Percentiles rank a stretch among this genome's conserved stretches.
Conservation (phyloP, 1,284 basidiomycete species). For the Gymnopus androsaceus region DNA sequence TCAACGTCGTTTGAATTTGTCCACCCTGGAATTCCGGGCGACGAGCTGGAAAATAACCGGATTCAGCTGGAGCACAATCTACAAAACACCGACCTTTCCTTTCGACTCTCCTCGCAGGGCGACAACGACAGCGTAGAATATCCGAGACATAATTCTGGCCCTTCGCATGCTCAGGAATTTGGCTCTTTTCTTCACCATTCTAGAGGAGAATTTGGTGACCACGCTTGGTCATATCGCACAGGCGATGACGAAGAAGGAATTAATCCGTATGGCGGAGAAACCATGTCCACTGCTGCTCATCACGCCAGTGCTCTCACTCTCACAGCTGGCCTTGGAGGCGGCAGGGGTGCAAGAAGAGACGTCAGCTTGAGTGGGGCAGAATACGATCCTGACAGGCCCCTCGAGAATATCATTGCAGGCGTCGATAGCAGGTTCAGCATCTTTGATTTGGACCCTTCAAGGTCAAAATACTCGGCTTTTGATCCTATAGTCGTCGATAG, state of each 20-base stretch:
- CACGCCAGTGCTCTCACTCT: conserved; percentile 85
- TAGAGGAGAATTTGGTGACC: conserved; percentile 55
- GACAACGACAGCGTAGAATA: conserved; percentile 60
- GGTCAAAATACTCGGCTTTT: conserved; percentile 45
- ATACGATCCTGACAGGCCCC: conserved; percentile 83
- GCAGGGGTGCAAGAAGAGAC: conserved; percentile 46
- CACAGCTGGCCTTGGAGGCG: conserved; percentile 76
- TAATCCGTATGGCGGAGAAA: conserved; percentile 64
- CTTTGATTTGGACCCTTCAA: conserved; percentile 53
- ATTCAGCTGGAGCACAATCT: conserved; percentile 69
- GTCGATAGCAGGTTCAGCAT: conserved; percentile 49
- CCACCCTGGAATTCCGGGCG: conserved; percentile 53
- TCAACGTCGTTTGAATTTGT: conserved; percentile 27
- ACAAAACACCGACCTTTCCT: conserved; percentile 67
- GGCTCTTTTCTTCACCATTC: conserved; percentile 62
- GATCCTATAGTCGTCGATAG: conserved; percentile 61
- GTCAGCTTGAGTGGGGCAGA: conserved; percentile 66
- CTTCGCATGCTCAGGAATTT: conserved; percentile 54
- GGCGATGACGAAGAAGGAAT: conserved; percentile 62
- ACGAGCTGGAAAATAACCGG: conserved; percentile 69
- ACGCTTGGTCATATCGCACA: conserved; percentile 67
- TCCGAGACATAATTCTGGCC: conserved; percentile 62
- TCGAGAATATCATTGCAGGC: conserved; percentile 72
- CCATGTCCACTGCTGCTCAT: conserved; percentile 80
- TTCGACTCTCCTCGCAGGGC: conserved; percentile 56